phyloP scores from a whole-genome alignment of 495 filamentous ascomycete genomes.

The Evernia prunastri region DNA sequence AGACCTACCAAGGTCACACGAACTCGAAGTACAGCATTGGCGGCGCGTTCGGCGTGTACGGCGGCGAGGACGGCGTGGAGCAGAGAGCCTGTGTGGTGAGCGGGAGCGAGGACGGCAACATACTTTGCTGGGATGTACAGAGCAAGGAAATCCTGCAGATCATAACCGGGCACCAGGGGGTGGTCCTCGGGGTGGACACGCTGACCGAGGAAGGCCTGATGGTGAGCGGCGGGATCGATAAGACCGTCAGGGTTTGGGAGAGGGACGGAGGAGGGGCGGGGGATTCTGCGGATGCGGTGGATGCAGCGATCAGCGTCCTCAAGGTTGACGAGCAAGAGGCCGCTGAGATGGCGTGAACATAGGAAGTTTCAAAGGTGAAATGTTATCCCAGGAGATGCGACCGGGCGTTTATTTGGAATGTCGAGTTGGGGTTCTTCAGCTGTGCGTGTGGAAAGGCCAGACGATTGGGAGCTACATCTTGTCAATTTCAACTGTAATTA shows the following conservation, averaged over 20 bases:
- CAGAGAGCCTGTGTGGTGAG: slow-evolving; percentile 61
- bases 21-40: slow-evolving; percentile 78
- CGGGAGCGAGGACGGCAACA: slow-evolving; percentile 79
- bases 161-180: slow-evolving; percentile 63
- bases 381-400: not conserved
- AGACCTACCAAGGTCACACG: slow-evolving; percentile 92
- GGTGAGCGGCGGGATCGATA: slow-evolving; percentile 59
- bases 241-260: slow-evolving; percentile 59
- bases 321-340: not conserved
- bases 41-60: slow-evolving; percentile 70
- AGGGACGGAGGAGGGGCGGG: slow-evolving; percentile 28
- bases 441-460: not conserved
- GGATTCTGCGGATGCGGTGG: not conserved
- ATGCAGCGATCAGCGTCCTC: not conserved
- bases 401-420: not conserved
- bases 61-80: slow-evolving; percentile 33
- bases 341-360: not conserved
- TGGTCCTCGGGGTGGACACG: slow-evolving; percentile 80
- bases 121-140: slow-evolving; percentile 84
- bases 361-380: not conserved
- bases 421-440: not conserved
- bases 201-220: slow-evolving; percentile 39
- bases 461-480: not conserved
- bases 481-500: not conserved
- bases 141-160: slow-evolving; percentile 75